Base-by-base conservation (phyloP, 441 rosid species). In the Rhodomyrtus psidioides region DNA sequence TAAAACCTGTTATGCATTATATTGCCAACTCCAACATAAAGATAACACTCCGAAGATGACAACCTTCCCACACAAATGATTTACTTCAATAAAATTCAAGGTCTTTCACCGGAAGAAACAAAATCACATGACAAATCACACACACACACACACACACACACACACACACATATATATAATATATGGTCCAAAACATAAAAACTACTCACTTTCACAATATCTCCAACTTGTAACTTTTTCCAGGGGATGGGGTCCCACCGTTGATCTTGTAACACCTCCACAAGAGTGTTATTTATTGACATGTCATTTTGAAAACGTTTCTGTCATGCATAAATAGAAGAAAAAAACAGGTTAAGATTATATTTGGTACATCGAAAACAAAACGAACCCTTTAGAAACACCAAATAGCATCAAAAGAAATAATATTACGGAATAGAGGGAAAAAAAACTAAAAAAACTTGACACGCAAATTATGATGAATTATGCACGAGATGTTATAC, bases 161-260 rank as follows among this genome's bases (percentile, higher is more conserved):
- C n/a, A 44, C 9, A 44, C 7, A 8, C n/a, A n/a, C 54, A 81
- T 70, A 84, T 34, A 34, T 34, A 51, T 14, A 49, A 34, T 34
- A 51, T 14, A 49, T 42, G 42, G 46, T 60, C 82, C 53, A 17
- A 83, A 82, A 49, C 30, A 44, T 59, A 17, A 53, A 87, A 21
- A 86, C 81, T 28, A 90, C 93, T 91, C 92, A 95, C 99, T 95
- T 91, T 94, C 88, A 98, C 89, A 92, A 98, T 90, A 86, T 98
- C 99, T 91, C 99, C 99, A 88, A 98, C 99, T 92, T 96, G 99
- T 91, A 98, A 91, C 94, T 90, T 96, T 90, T 96, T 92, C 99
- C 99, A 98, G 9, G 99, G 94, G 82, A 94, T 88, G 89, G 89
- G 85, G 89, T 85, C 92, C 99, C 99, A 98, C 88, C 84, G 92